Evolutionary conservation across 2,329 filamentous ascomycete species (phyloP).

Genomic region (Aureobasidium lini): DNA sequence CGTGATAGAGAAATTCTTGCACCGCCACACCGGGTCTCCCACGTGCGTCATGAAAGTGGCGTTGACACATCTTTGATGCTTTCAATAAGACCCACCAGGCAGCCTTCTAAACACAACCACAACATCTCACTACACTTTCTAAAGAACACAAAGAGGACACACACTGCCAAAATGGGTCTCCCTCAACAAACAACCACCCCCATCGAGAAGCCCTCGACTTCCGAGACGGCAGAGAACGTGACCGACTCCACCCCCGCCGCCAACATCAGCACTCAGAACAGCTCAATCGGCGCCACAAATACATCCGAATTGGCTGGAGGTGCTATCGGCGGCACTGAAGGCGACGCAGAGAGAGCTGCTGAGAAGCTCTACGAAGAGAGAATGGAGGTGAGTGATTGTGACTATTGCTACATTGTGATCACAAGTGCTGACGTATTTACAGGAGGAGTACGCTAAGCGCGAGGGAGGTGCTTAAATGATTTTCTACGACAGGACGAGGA

Average conservation of each 20-base stretch:
- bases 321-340: constrained; percentile 4
- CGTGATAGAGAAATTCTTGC: not conserved
- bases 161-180: constrained; percentile 5
- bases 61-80: not conserved
- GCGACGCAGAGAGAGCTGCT: constrained; percentile 3
- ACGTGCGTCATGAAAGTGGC: not conserved
- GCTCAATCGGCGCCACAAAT: not conserved
- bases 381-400: not conserved
- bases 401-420: not conserved
- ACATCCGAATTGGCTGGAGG: not conserved
- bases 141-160: not conserved
- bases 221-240: not conserved
- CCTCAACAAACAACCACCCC: constrained; percentile 13
- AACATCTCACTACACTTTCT: not conserved
- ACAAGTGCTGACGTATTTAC: not conserved
- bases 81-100: not conserved
- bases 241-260: not conserved
- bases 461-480: constrained; percentile 3
- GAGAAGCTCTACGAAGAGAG: constrained; percentile 15
- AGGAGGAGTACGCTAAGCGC: constrained; percentile 12
- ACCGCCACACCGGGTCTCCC: not conserved
- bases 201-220: constrained; percentile 12
- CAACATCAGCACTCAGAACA: not conserved
- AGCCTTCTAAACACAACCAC: not conserved
- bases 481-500: too few species aligned